Evolutionary conservation across 768 basidiomycete genomes (phyloP), one percentile per base, ranked within the genome.

Genomic region (Psilocybe cubensis): DNA sequence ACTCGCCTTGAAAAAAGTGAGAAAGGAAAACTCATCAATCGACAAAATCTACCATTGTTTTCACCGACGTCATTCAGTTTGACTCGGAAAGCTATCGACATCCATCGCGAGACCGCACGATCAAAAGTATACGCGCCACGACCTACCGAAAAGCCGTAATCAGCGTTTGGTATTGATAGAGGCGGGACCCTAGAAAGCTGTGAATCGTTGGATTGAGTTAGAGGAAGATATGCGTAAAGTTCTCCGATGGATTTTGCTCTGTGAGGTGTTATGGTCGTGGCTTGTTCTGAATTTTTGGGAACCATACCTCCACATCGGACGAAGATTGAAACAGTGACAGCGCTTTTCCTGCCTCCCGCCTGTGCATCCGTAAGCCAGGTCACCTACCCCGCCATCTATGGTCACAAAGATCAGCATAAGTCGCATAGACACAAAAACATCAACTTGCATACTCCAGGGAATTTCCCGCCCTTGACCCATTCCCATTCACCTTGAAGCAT

Each of bases 391-490:
- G 4, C 86, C 86, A 60, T 80, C 85, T 85, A 25, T 8, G 8
- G 11, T 17, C 14, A 28, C 23, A 25, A 43, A 54, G 28, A n/a
- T 18, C 48, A 20, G 23, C 49, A 44, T 31, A 35, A 53, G 17
- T 24, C 46, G 27, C 40, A 6, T 10, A 18, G 42, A 4, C 11
- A 28, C 4, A 17, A 38, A n/a, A 40, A 21, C 33, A n/a, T 20
- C 7, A 14, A 76, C 88, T 64, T 60, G 85, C 86, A 88, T 14
- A 88, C 70, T 10, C 90, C 90, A 28, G 90, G 89, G 14, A 91
- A 74, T 65, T 92, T 92, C 1, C 90, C 90, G 25, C 90, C 90
- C 63, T 85, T 86, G n/a, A 74, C 77, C 80, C 84, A 91, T 33
- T 83, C 79, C 80, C 86, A 91, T 1, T 76, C 85, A 0, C 74